Evolutionary conservation across 2,329 filamentous ascomycete species (phyloP), one percentile per base, ranked within the genome.

Genomic region (Annulohypoxylon truncatum): DNA sequence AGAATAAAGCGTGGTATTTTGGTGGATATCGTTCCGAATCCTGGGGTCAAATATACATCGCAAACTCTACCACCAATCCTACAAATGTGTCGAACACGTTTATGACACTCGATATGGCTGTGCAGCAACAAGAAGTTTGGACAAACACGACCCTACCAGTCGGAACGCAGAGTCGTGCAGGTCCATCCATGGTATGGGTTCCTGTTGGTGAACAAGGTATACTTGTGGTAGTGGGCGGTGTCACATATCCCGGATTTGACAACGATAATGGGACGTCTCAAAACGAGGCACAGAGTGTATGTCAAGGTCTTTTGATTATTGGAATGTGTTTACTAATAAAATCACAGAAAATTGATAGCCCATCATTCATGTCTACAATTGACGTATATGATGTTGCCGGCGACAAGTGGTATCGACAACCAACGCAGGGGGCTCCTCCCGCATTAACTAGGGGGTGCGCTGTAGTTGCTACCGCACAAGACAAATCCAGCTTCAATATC

Each of bases 131-230:
- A 0, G 84, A 86, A 61, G 80, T 71, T 3, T 93, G 90, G 87
- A 77, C 71, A 5, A 92, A 92, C 69, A 68, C 53, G 1, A 86
- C 87, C 0, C 74, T 92, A 2, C 84, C 85, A 0, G 40, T 71
- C 0, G 68, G 74, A 3, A 79, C 90, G 5, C 76, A 79, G 3
- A 85, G 85, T 0, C 85, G 91, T 13, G 87, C 89, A 3, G 88
- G 86, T 69, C 83, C 89, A 0, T 89, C 91, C 62, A 80, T 91
- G 1, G 88, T 91, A 0, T 93, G 90, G 90, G 84, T 97, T 0
- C 93, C 93, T 1, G 92, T 94, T 46, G 92, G 92, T 2, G 80
- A 85, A 13, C 82, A 93, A 71, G 93, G 93, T 0, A 89, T 96
- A 46, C 82, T 97, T 7, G 84, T 97, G 0, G 91, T 91, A 2